Percentiles rank a stretch among this genome's conserved stretches.
Evolutionary conservation across 202 grass and related monocot genomes (phyloP).

Genomic region (Zizania palustris): DNA sequence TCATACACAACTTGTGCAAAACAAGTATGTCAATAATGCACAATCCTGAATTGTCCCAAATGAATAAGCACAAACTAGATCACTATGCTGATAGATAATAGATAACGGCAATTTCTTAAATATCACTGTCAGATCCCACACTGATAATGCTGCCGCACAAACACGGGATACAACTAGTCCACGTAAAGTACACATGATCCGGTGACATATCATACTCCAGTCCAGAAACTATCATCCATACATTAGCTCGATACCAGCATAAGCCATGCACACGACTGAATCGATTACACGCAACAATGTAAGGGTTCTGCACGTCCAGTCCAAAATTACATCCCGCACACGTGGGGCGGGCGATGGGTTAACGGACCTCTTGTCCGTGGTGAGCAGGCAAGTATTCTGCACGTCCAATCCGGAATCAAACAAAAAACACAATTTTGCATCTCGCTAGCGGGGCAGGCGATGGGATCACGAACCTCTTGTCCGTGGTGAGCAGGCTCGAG

Average conservation of each 20-base stretch:
- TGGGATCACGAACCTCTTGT: conserved; percentile 53
- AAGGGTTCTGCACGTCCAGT: neutral
- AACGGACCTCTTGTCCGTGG: too few species aligned
- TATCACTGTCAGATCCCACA: neutral
- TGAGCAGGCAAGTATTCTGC: too few species aligned
- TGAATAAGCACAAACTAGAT: conserved; percentile 21
- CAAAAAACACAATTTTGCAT: too few species aligned
- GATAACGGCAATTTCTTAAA: neutral
- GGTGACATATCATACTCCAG: neutral
- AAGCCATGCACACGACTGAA: neutral
- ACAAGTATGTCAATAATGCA: conserved; percentile 8
- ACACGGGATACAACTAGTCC: neutral
- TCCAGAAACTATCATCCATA: conserved; percentile 7
- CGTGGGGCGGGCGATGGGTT: too few species aligned
- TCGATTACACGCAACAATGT: conserved; percentile 25
- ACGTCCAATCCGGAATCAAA: too few species aligned
- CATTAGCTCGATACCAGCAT: neutral
- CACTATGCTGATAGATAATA: neutral
- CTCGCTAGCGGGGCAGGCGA: neutral
- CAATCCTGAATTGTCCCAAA: conserved; percentile 9
- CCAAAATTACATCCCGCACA: neutral
- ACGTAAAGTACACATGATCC: neutral
- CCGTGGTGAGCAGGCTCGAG: conserved; percentile 49
- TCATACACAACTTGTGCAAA: neutral
- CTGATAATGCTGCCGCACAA: neutral